phyloP scores from a whole-genome alignment of 352 stramenopile species.

The Globisporangium viniferum region DNA sequence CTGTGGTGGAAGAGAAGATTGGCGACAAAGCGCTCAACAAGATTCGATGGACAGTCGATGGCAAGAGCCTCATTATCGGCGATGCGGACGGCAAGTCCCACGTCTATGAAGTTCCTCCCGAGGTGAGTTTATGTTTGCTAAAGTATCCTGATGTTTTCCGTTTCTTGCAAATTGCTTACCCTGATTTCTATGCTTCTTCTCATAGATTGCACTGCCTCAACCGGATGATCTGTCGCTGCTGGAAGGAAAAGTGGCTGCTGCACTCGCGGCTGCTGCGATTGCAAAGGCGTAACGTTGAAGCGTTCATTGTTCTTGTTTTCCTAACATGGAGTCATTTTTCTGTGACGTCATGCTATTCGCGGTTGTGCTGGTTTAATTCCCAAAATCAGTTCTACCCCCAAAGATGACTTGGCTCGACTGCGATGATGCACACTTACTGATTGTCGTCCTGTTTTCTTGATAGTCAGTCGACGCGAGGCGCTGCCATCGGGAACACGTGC shows the following conservation, averaged over 20 bases:
- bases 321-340: neutral
- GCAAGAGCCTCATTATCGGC: slow-evolving; percentile 75
- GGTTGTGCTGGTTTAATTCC: neutral
- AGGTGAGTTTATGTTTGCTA: slow-evolving; percentile 41
- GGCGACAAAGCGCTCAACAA: slow-evolving; percentile 80
- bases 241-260: slow-evolving; percentile 63
- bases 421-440: neutral
- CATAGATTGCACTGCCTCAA: slow-evolving; percentile 60
- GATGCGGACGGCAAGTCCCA: slow-evolving; percentile 70
- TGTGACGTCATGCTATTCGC: neutral
- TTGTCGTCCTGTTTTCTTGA: neutral
- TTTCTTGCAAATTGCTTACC: neutral
- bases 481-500: slow-evolving; percentile 28
- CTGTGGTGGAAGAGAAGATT: slow-evolving; percentile 60
- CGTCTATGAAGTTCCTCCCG: slow-evolving; percentile 77
- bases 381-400: neutral
- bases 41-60: slow-evolving; percentile 74
- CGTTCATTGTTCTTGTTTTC: neutral
- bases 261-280: slow-evolving; percentile 38
- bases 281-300: slow-evolving; percentile 31
- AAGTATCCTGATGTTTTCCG: neutral
- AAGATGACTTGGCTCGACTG: neutral
- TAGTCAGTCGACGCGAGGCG: neutral
- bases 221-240: slow-evolving; percentile 57
- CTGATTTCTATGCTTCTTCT: slow-evolving; percentile 13